phyloP scores from a whole-genome alignment of 2,329 filamentous ascomycete species.

The Bimuria novae-zelandiae region DNA sequence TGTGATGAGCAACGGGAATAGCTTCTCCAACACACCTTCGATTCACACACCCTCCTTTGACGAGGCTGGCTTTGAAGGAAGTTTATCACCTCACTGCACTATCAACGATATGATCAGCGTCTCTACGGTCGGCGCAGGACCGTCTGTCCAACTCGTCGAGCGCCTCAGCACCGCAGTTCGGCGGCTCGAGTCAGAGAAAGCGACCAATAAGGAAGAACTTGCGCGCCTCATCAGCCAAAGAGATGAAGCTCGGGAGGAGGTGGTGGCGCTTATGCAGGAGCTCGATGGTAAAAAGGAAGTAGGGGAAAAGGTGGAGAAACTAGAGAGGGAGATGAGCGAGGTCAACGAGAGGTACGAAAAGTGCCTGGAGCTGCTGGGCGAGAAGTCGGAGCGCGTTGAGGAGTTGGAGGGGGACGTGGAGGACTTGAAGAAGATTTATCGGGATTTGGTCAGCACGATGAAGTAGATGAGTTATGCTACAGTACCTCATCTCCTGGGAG shows the following conservation, averaged over 20 bases:
- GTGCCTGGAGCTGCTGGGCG: slow-evolving; percentile 89
- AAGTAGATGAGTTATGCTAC: no score
- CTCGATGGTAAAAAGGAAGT: slow-evolving; percentile 70
- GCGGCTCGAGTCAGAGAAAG: slow-evolving; percentile 88
- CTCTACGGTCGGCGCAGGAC: slow-evolving; percentile 87
- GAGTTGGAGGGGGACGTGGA: slow-evolving; percentile 86
- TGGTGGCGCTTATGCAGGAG: slow-evolving; percentile 89
- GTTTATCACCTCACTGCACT: slow-evolving; percentile 68
- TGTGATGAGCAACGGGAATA: slow-evolving; percentile 40
- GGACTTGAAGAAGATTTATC: slow-evolving; percentile 95
- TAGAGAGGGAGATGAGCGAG: slow-evolving; percentile 70
- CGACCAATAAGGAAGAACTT: slow-evolving; percentile 85
- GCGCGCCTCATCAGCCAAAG: slow-evolving; percentile 78
- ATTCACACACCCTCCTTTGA: slow-evolving; percentile 52
- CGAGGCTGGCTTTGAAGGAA: slow-evolving; percentile 57
- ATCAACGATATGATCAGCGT: slow-evolving; percentile 79
- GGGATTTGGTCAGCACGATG: slow-evolving; percentile 85
- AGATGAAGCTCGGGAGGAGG: slow-evolving; percentile 88
- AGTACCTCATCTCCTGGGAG: no score
- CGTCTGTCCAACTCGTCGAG: slow-evolving; percentile 93
- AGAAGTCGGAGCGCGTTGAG: slow-evolving; percentile 94
- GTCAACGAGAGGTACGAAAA: slow-evolving; percentile 83
- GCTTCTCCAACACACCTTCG: slow-evolving; percentile 51
- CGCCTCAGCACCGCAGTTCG: slow-evolving; percentile 93
- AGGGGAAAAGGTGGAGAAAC: slow-evolving; percentile 62